Conservation (phyloP, 345 rosid species). For the Gossypium herbaceum region DNA sequence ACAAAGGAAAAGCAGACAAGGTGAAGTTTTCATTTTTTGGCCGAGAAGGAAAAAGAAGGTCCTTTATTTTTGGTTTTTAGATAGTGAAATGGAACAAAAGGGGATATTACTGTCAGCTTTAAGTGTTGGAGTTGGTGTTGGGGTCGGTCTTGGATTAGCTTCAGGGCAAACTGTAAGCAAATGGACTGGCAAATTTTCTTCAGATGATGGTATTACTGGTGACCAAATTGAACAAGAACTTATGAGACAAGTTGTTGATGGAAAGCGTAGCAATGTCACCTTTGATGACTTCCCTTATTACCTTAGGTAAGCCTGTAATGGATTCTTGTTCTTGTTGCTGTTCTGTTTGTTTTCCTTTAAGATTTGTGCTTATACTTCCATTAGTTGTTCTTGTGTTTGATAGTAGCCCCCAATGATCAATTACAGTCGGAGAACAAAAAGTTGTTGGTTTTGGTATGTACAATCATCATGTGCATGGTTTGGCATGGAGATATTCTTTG, state of each 20-base stretch:
- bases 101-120: slow-evolving; percentile 65
- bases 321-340: background rate
- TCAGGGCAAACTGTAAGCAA: slow-evolving; percentile 62
- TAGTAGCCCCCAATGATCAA: slow-evolving; percentile 4
- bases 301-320: slow-evolving; percentile 48
- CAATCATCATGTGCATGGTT: slow-evolving; percentile 16
- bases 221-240: slow-evolving; percentile 81
- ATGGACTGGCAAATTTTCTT: slow-evolving; percentile 45
- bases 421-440: too few species aligned
- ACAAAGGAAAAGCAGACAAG: slow-evolving; percentile 7
- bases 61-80: background rate
- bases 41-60: background rate
- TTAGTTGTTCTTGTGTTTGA: slow-evolving; percentile 1
- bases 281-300: slow-evolving; percentile 90
- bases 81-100: slow-evolving; percentile 65
- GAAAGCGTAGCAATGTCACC: slow-evolving; percentile 51
- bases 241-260: slow-evolving; percentile 62
- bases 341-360: background rate
- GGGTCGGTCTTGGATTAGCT: slow-evolving; percentile 84
- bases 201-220: slow-evolving; percentile 43
- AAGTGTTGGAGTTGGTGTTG: slow-evolving; percentile 82
- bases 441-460: slow-evolving; percentile 20
- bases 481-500: slow-evolving; percentile 15
- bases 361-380: background rate
- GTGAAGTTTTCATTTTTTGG: background rate